These are phyloP conservation scores for Wickerhamiella sergipiensis DNA, from an alignment of 805 yeast species.

Conservation along the genomic window DNA sequence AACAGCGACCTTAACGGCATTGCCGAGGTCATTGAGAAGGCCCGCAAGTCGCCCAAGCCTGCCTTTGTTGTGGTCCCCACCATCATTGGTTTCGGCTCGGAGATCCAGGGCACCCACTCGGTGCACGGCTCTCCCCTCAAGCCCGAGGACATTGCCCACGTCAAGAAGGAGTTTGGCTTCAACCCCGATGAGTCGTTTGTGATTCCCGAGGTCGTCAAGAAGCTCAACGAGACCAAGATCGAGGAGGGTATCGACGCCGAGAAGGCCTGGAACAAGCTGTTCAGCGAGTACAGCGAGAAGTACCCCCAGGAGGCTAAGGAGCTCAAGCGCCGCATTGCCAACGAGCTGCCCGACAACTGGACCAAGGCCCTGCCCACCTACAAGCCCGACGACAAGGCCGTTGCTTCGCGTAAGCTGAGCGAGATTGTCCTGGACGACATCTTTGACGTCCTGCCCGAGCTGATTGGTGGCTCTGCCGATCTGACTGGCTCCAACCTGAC, in stretches of 20 bases:
- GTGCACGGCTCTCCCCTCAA: constrained; percentile 97
- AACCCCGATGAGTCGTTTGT: constrained; percentile 68
- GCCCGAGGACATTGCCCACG: constrained; percentile 78
- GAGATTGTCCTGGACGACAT: constrained; percentile 61
- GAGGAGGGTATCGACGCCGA: constrained; percentile 54
- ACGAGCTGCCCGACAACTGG: constrained; percentile 78
- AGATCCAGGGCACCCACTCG: constrained; percentile 68
- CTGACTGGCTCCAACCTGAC: constrained; percentile 95
- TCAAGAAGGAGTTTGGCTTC: constrained; percentile 76
- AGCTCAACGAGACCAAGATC: constrained; percentile 42
- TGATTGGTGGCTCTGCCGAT: constrained; percentile 97
- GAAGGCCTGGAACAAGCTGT: constrained; percentile 57
- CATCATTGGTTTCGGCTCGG: constrained; percentile 89
- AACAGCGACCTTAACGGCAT: constrained; percentile 64
- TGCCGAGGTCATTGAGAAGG: constrained; percentile 60
- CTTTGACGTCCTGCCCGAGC: constrained; percentile 61
- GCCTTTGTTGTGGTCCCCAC: constrained; percentile 79
- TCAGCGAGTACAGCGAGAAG: constrained; percentile 47
- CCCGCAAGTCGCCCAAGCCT: constrained; percentile 72
- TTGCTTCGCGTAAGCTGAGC: constrained; percentile 90
- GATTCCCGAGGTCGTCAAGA: constrained; percentile 75
- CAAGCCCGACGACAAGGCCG: constrained; percentile 62
- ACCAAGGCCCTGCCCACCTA: constrained; percentile 61
- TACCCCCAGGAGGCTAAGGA: constrained; percentile 73
- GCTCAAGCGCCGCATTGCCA: constrained; percentile 59